Percentiles rank a stretch among this genome's conserved stretches.
phyloP scores from a whole-genome alignment of 441 rosid species.

The Codiaeum variegatum region DNA sequence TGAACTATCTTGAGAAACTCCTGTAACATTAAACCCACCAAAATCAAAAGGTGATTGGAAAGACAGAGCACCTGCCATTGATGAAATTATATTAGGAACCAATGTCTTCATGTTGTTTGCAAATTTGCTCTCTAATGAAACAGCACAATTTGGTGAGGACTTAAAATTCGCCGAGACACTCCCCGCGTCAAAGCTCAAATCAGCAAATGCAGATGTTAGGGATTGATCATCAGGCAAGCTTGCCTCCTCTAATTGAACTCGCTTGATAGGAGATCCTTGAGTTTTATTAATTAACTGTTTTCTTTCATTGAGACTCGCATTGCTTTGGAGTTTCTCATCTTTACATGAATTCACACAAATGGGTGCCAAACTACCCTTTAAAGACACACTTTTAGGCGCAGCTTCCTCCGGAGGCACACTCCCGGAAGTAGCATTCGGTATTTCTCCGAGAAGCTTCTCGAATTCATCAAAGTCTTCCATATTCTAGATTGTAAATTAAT shows the following conservation, averaged over 20 bases:
- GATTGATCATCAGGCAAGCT: constrained; percentile 50
- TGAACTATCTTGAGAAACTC: constrained; percentile 28
- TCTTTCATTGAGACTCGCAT: constrained; percentile 30
- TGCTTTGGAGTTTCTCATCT: constrained; percentile 33
- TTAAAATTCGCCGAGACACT: constrained; percentile 26
- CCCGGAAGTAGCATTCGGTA: constrained; percentile 71
- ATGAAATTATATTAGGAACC: constrained; percentile 24
- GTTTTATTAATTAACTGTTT: constrained; percentile 24
- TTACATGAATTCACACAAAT: constrained; percentile 36
- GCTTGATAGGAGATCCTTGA: constrained; percentile 33
- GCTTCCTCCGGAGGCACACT: constrained; percentile 42
- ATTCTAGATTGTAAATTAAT: constrained; percentile 12
- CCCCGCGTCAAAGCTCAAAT: constrained; percentile 37
- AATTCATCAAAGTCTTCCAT: constrained; percentile 82
- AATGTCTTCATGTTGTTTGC: constrained; percentile 30
- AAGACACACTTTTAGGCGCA: constrained; percentile 28
- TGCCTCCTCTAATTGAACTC: constrained; percentile 35
- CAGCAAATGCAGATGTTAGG: constrained; percentile 54
- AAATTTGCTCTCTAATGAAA: constrained; percentile 32
- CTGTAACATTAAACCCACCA: constrained; percentile 34
- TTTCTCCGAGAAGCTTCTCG: constrained; percentile 79
- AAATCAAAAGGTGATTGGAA: constrained; percentile 33
- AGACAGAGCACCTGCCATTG: constrained; percentile 27
- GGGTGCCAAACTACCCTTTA: constrained; percentile 27
- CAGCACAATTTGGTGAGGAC: constrained; percentile 24